These are phyloP conservation scores for Metarhizium robertsii DNA, from an alignment of 2,329 filamentous ascomycete genomes.

Conservation along the genomic window DNA sequence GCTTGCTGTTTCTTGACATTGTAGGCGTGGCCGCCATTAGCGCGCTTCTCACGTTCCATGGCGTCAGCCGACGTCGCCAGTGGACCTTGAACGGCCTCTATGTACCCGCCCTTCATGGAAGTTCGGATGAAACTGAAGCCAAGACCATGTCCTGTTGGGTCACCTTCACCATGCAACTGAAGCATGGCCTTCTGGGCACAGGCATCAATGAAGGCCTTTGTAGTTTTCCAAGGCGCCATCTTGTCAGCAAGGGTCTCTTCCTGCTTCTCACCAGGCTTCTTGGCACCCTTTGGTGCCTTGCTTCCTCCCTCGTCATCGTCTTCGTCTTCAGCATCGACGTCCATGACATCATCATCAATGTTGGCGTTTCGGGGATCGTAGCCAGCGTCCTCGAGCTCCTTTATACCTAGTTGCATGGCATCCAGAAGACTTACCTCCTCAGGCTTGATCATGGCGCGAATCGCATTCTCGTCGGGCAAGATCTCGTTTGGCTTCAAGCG, in stretches of 20 bases:
- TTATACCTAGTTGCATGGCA: constrained; percentile 91
- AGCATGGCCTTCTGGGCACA: constrained; percentile 96
- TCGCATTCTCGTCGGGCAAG: constrained; percentile 69
- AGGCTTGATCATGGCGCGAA: constrained; percentile 84
- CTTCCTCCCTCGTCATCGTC: constrained; percentile 35
- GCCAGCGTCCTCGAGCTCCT: constrained; percentile 83
- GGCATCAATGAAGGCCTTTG: constrained; percentile 91
- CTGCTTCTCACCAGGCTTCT: constrained; percentile 37
- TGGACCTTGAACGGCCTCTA: constrained; percentile 67
- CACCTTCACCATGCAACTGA: constrained; percentile 84
- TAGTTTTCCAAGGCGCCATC: constrained; percentile 92
- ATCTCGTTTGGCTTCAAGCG: constrained; percentile 62
- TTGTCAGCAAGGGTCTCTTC: constrained; percentile 75
- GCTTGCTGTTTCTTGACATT: constrained; percentile 92
- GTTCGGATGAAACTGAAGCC: constrained; percentile 97
- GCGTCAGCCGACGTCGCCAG: constrained; percentile 67
- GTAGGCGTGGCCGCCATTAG: constrained; percentile 90
- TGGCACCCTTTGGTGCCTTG: constrained; percentile 28
- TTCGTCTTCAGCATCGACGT: constrained; percentile 51
- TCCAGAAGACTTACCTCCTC: constrained; percentile 93
- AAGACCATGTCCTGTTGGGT: constrained; percentile 86
- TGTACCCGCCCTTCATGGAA: constrained; percentile 94
- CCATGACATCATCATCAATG: constrained; percentile 56
- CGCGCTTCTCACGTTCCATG: constrained; percentile 77
- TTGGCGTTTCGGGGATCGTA: constrained; percentile 58